Conservation (phyloP, 306 rosid genomes). For the Cucumis hystrix region DNA sequence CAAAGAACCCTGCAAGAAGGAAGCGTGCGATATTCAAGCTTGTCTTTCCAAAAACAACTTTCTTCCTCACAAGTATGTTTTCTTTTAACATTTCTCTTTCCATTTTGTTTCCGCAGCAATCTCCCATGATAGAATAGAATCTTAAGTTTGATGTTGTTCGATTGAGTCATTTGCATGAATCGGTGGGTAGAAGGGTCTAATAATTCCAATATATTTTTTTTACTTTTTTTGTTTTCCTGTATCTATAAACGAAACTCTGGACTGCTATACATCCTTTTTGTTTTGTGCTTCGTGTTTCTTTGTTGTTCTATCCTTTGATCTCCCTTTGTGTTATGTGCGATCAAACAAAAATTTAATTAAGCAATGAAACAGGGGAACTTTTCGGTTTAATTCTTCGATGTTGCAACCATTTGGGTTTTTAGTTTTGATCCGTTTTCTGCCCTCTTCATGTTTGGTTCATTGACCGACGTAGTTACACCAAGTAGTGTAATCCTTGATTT, state of each 20-base stretch:
- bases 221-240: neutral
- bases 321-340: neutral
- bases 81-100: neutral
- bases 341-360: neutral
- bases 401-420: neutral
- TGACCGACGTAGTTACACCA: neutral
- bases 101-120: conserved; percentile 6
- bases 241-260: neutral
- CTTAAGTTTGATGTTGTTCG: neutral
- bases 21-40: conserved; percentile 90
- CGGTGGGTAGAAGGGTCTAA: neutral
- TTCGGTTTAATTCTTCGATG: neutral
- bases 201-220: too few relatives aligned
- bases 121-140: neutral
- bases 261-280: neutral
- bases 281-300: neutral
- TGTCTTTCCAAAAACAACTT: conserved; percentile 83
- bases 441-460: neutral
- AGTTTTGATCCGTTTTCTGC: neutral
- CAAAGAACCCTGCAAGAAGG: conserved; percentile 91
- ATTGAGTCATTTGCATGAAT: neutral
- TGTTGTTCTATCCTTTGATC: neutral
- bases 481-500: neutral
- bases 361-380: neutral
- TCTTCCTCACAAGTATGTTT: conserved; percentile 45